phyloP scores from a whole-genome alignment of 768 basidiomycete genomes.

The Leccinellum rugosiceps region DNA sequence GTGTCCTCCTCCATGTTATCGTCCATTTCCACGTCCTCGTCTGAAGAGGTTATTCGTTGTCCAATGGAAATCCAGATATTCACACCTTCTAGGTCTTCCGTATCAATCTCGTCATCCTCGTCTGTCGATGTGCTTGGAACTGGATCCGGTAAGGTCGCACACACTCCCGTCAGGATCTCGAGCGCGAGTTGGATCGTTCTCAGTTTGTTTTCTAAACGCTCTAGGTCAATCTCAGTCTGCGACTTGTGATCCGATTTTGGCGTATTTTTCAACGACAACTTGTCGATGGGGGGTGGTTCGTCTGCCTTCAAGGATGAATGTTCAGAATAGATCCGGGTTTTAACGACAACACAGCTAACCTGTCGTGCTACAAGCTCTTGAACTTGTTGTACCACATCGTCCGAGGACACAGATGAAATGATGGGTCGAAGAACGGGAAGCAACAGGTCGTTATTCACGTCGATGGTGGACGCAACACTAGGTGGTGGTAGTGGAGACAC shows the following conservation, averaged over 20 bases:
- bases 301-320: constrained; percentile 33
- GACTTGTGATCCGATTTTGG: constrained; percentile 80
- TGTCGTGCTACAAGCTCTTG: constrained; percentile 50
- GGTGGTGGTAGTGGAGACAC: constrained; percentile 74
- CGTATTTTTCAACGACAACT: constrained; percentile 56
- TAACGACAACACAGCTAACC: constrained; percentile 32
- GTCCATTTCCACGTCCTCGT: constrained; percentile 6
- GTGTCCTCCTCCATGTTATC: constrained; percentile 12
- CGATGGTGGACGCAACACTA: constrained; percentile 54
- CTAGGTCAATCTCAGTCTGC: constrained; percentile 63
- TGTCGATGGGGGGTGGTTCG: constrained; percentile 50
- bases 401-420: constrained; percentile 56
- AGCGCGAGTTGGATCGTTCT: constrained; percentile 78
- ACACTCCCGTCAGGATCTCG: constrained; percentile 85
- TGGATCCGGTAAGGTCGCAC: constrained; percentile 49
- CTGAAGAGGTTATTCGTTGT: constrained; percentile 1
- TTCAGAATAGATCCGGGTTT: not conserved
- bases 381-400: constrained; percentile 46
- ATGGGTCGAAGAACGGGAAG: constrained; percentile 69
- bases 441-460: constrained; percentile 69
- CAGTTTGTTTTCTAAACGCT: constrained; percentile 65
- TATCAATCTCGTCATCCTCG: not conserved
- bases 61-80: not conserved
- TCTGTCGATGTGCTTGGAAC: not conserved
- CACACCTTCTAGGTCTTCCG: not conserved